A percentile compares a stretch with the other conserved stretches of the same genome.
These are phyloP conservation scores for Yarrowia galli DNA, from an alignment of 1,139 yeast species.

Conservation along the genomic window DNA sequence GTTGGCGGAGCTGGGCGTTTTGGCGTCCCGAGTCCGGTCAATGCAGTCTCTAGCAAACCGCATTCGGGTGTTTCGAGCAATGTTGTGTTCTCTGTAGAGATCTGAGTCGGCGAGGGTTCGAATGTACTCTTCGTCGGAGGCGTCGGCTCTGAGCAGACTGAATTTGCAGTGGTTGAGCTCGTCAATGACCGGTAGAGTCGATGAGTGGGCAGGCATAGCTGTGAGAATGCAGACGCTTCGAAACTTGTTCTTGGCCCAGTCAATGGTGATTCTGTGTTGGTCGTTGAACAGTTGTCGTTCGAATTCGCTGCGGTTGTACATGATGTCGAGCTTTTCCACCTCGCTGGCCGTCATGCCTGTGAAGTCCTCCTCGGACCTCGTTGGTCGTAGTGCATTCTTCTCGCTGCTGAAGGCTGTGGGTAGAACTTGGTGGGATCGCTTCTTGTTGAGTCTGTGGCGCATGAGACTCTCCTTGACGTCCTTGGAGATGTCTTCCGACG, in stretches of 20 bases:
- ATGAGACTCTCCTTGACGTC: constrained; percentile 38
- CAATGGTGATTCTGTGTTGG: constrained; percentile 68
- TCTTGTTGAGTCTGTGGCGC: constrained; percentile 38
- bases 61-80: constrained; percentile 51
- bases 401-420: constrained; percentile 25
- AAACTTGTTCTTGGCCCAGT: constrained; percentile 69
- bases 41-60: constrained; percentile 52
- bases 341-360: constrained; percentile 45
- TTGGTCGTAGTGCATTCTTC: neutral
- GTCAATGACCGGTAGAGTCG: constrained; percentile 46
- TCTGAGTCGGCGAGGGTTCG: constrained; percentile 54
- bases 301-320: constrained; percentile 60
- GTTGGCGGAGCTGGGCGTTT: constrained; percentile 33
- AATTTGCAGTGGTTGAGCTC: constrained; percentile 49
- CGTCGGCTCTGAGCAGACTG: constrained; percentile 54
- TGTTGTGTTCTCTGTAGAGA: constrained; percentile 62
- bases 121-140: constrained; percentile 57
- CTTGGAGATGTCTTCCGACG: constrained; percentile 40
- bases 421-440: constrained; percentile 19
- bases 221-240: constrained; percentile 64
- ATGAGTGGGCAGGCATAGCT: constrained; percentile 54
- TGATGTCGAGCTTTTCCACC: constrained; percentile 58
- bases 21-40: constrained; percentile 41
- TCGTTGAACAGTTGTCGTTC: constrained; percentile 56
- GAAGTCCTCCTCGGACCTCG: constrained; percentile 40